phyloP scores from a whole-genome alignment of 2,329 filamentous ascomycete species.

The Alternaria sp. region DNA sequence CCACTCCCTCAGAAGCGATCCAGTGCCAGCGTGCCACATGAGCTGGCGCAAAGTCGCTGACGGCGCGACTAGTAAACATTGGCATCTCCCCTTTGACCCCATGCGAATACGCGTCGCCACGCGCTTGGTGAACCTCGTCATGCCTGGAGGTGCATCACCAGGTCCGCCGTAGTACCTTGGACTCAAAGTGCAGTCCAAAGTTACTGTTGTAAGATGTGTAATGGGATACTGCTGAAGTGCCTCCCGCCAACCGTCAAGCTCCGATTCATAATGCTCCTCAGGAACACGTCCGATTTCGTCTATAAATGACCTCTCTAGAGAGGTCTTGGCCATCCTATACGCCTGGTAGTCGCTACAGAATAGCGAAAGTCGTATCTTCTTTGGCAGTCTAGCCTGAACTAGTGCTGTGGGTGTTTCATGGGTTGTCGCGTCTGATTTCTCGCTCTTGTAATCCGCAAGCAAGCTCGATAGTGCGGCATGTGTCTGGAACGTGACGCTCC shows the following conservation, averaged over 20 bases:
- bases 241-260: slow-evolving; percentile 4
- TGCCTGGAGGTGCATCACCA: slow-evolving; percentile 1
- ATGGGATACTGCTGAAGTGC: neutral
- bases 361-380: neutral
- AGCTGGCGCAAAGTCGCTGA: neutral
- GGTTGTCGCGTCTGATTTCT: neutral
- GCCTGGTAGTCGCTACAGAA: neutral
- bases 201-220: slow-evolving; percentile 1
- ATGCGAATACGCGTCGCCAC: slow-evolving; percentile 1
- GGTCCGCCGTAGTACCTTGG: slow-evolving; percentile 1
- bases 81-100: slow-evolving; percentile 1
- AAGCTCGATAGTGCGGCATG: neutral
- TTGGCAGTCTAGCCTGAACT: neutral
- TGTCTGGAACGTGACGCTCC: slow-evolving; percentile 7
- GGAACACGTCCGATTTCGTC: neutral
- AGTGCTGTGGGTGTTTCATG: neutral
- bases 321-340: neutral
- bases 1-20: neutral
- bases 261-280: neutral
- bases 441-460: neutral
- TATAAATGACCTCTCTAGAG: neutral
- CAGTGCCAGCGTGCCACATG: neutral
- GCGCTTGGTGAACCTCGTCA: neutral
- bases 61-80: slow-evolving; percentile 3
- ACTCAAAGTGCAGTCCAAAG: slow-evolving; percentile 1